Percentiles rank a stretch among this genome's conserved stretches.
Evolutionary conservation across 148 eudicot genomes (phyloP).

Genomic region (Rhododendron ovatum): DNA sequence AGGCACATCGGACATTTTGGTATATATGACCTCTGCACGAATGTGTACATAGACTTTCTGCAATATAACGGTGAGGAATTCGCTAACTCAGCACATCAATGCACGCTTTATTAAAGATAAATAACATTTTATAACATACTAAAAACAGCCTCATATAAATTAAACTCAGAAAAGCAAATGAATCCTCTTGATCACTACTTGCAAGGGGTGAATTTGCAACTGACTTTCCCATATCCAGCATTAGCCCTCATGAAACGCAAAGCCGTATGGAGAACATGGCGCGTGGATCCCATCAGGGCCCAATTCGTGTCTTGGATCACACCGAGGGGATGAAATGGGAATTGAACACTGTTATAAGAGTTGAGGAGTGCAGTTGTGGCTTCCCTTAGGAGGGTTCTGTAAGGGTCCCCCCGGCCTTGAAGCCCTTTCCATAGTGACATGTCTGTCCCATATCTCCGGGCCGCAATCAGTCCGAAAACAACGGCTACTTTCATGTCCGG

Average conservation of each 20-base stretch:
- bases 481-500: slow-evolving; percentile 66
- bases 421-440: slow-evolving; percentile 44
- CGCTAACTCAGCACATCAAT: background rate
- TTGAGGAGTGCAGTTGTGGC: slow-evolving; percentile 72
- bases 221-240: slow-evolving; percentile 40
- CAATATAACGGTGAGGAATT: background rate
- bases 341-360: slow-evolving; percentile 60
- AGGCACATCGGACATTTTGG: background rate
- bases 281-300: slow-evolving; percentile 53
- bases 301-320: slow-evolving; percentile 44
- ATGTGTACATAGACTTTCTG: background rate
- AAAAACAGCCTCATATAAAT: background rate
- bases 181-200: slow-evolving; percentile 6
- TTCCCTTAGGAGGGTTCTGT: slow-evolving; percentile 80
- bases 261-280: slow-evolving; percentile 56
- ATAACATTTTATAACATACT: background rate
- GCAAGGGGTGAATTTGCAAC: slow-evolving; percentile 71
- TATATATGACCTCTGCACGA: background rate
- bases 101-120: background rate
- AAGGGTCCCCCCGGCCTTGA: slow-evolving; percentile 71
- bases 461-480: slow-evolving; percentile 67
- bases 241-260: slow-evolving; percentile 72
- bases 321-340: slow-evolving; percentile 50
- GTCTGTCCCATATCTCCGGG: slow-evolving; percentile 51
- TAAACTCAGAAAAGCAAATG: background rate